phyloP scores from a whole-genome alignment of 73 alveolate species.

The Paramecium primaurelia region DNA sequence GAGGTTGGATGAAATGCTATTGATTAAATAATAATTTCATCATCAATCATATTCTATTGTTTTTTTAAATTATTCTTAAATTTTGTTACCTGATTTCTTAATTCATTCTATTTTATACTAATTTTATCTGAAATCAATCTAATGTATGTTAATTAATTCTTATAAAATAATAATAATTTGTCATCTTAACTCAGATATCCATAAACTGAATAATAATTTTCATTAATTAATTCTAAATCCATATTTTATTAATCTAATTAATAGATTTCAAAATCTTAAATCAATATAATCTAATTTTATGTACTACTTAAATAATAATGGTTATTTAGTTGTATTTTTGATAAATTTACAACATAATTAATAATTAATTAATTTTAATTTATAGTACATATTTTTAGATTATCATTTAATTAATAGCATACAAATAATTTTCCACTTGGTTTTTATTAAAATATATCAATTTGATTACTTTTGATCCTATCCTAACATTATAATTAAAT shows the following conservation, averaged over 20 bases:
- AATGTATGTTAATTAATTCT: background rate
- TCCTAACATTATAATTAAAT: background rate
- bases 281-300: background rate
- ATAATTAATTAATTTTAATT: background rate
- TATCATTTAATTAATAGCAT: background rate
- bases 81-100: background rate
- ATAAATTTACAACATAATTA: background rate
- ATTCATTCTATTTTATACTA: background rate
- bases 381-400: background rate
- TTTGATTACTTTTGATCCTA: background rate
- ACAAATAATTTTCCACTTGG: background rate
- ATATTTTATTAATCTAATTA: background rate
- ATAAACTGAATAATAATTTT: background rate
- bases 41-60: background rate
- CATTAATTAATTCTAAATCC: background rate
- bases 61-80: background rate
- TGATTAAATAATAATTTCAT: background rate
- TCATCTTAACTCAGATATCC: background rate
- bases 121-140: background rate
- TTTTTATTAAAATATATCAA: background rate
- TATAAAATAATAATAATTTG: background rate
- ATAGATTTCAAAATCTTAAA: background rate
- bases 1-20: background rate
- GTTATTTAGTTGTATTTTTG: background rate
- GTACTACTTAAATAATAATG: background rate